Percentiles rank a stretch among this genome's conserved stretches.
phyloP scores from a whole-genome alignment of 192 early-diverging fungal species.

The Dissophora globulifera region DNA sequence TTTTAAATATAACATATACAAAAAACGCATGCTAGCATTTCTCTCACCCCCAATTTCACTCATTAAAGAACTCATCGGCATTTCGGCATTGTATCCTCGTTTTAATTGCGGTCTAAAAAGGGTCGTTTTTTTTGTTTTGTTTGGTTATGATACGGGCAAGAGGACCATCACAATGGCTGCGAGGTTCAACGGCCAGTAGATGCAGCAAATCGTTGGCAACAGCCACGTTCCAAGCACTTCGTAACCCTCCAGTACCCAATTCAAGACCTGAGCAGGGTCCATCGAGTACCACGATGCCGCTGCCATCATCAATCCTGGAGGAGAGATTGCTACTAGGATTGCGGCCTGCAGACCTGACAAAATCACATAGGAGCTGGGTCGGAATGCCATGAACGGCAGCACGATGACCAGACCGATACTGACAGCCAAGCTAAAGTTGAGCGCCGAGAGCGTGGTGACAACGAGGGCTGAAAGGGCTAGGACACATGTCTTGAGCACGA shows the following conservation, averaged over 20 bases:
- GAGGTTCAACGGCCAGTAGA: conserved; percentile 77
- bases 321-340: conserved; percentile 63
- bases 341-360: conserved; percentile 55
- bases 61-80: too few species aligned
- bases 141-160: conserved; percentile 22
- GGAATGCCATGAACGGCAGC: conserved; percentile 70
- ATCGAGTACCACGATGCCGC: conserved; percentile 52
- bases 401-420: conserved; percentile 64
- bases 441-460: conserved; percentile 71
- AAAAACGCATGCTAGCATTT: not conserved
- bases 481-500: conserved; percentile 65
- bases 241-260: conserved; percentile 68
- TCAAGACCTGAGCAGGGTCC: conserved; percentile 58
- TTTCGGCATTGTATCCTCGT: not conserved
- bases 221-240: conserved; percentile 70
- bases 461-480: conserved; percentile 66
- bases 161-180: conserved; percentile 54
- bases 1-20: conserved; percentile 16
- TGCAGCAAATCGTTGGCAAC: conserved; percentile 70
- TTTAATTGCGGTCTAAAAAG: not conserved
- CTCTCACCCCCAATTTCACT: too few species aligned
- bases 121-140: not conserved
- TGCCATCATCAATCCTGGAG: conserved; percentile 59
- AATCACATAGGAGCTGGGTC: conserved; percentile 32
- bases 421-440: conserved; percentile 80